Evolutionary conservation across 2,329 filamentous ascomycete species (phyloP).

Genomic region (Myriosclerotinia duriaeana): DNA sequence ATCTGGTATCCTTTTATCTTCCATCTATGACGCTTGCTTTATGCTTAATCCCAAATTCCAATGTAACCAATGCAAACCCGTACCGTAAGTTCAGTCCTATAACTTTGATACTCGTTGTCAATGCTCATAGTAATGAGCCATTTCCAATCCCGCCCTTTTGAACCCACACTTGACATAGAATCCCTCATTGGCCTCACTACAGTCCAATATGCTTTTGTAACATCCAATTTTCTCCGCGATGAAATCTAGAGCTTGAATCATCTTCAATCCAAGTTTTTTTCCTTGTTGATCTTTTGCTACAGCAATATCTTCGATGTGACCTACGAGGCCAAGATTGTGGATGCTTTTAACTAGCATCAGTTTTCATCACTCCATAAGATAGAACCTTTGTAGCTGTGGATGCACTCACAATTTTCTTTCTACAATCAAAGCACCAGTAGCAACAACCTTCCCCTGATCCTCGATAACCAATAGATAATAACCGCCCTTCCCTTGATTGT

Average conservation of each 20-base stretch:
- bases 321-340: slow-evolving; percentile 77
- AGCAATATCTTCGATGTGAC: slow-evolving; percentile 97
- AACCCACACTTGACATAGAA: slow-evolving; percentile 99
- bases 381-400: slow-evolving; percentile 2
- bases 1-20: slow-evolving; percentile 2
- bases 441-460: slow-evolving; percentile 73
- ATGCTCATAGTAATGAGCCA: slow-evolving; percentile 82
- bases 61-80: neutral
- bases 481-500: slow-evolving; percentile 58
- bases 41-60: slow-evolving; percentile 9
- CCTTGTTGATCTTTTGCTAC: slow-evolving; percentile 94
- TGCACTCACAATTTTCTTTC: slow-evolving; percentile 86
- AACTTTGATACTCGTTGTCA: neutral
- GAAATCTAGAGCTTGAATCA: slow-evolving; percentile 90
- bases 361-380: slow-evolving; percentile 22
- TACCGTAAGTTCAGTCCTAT: neutral
- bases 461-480: slow-evolving; percentile 84
- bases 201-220: slow-evolving; percentile 97
- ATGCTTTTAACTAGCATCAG: slow-evolving; percentile 54
- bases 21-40: slow-evolving; percentile 15
- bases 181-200: slow-evolving; percentile 91
- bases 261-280: slow-evolving; percentile 88
- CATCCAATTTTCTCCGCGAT: slow-evolving; percentile 87
- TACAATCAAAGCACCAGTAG: slow-evolving; percentile 83
- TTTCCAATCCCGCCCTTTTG: slow-evolving; percentile 85